These are phyloP conservation scores for Sporisorium iseilematis-ciliati DNA, from an alignment of 1,284 basidiomycete species.

Conservation along the genomic window DNA sequence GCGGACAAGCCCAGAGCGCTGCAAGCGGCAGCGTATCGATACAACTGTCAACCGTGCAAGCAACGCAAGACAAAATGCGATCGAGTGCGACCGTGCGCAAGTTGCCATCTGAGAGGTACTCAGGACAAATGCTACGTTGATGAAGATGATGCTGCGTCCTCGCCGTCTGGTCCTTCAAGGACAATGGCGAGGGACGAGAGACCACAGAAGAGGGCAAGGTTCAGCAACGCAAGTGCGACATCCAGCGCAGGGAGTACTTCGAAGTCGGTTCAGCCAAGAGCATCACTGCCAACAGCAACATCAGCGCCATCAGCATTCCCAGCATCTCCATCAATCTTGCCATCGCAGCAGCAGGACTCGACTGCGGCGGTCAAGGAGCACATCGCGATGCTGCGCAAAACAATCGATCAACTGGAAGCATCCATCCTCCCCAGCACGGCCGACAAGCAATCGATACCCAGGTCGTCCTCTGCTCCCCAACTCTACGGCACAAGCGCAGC, in stretches of 20 bases:
- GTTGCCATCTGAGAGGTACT: slow-evolving; percentile 32
- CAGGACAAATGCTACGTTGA: slow-evolving; percentile 31
- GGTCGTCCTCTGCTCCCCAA: neutral
- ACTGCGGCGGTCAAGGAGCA: slow-evolving; percentile 16
- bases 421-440: neutral
- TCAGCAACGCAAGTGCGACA: neutral
- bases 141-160: neutral
- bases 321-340: neutral
- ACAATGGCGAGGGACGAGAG: neutral
- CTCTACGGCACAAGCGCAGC: neutral
- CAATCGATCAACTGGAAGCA: slow-evolving; percentile 23
- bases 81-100: slow-evolving; percentile 44
- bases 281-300: neutral
- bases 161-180: neutral
- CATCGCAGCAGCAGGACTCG: neutral
- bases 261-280: neutral
- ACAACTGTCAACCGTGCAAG: slow-evolving; percentile 50
- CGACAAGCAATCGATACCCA: neutral
- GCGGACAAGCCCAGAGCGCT: slow-evolving; percentile 23
- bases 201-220: slow-evolving; percentile 9
- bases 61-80: slow-evolving; percentile 56
- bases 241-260: neutral
- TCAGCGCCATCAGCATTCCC: neutral
- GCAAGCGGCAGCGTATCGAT: slow-evolving; percentile 38
- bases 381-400: slow-evolving; percentile 24